Evolutionary conservation across 2,329 filamentous ascomycete species (phyloP).

Genomic region (Colletotrichum ledebouriae): DNA sequence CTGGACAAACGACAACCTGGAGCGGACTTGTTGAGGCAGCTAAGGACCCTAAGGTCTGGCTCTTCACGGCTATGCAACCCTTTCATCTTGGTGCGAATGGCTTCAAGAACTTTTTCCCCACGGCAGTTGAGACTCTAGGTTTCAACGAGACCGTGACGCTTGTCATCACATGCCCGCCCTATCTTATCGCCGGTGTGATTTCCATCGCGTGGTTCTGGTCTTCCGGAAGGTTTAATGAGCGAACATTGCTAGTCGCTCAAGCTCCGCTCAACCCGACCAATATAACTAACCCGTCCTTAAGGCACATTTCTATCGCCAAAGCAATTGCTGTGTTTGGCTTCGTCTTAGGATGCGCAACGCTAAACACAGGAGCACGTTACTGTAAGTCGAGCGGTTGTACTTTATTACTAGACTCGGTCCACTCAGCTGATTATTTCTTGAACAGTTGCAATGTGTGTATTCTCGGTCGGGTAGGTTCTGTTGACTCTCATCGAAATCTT

Average conservation of each 20-base stretch:
- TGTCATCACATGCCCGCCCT: constrained; percentile 59
- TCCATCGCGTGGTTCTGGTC: constrained; percentile 53
- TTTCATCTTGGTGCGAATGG: constrained; percentile 53
- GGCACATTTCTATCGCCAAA: constrained; percentile 39
- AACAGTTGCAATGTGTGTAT: constrained; percentile 48
- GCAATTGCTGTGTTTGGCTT: constrained; percentile 39
- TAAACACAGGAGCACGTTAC: constrained; percentile 47
- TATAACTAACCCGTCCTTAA: neutral
- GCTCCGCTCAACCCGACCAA: neutral
- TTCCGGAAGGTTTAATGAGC: constrained; percentile 34
- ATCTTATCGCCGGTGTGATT: constrained; percentile 54
- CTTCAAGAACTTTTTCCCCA: constrained; percentile 51
- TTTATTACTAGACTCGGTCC: too few relatives aligned
- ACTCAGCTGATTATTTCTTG: neutral
- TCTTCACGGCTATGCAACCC: constrained; percentile 62
- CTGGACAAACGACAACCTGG: constrained; percentile 48
- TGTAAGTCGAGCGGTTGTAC: constrained; percentile 2
- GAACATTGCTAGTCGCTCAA: constrained; percentile 21
- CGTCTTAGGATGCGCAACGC: constrained; percentile 48
- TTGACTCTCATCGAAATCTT: neutral
- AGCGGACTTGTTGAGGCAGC: constrained; percentile 57
- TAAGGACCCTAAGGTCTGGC: constrained; percentile 58
- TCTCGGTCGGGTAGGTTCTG: constrained; percentile 42
- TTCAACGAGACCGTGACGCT: constrained; percentile 58
- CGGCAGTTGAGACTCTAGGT: constrained; percentile 50